These are phyloP conservation scores for Leccinum subtestaceum DNA, from an alignment of 768 basidiomycete species.

Conservation along the genomic window DNA sequence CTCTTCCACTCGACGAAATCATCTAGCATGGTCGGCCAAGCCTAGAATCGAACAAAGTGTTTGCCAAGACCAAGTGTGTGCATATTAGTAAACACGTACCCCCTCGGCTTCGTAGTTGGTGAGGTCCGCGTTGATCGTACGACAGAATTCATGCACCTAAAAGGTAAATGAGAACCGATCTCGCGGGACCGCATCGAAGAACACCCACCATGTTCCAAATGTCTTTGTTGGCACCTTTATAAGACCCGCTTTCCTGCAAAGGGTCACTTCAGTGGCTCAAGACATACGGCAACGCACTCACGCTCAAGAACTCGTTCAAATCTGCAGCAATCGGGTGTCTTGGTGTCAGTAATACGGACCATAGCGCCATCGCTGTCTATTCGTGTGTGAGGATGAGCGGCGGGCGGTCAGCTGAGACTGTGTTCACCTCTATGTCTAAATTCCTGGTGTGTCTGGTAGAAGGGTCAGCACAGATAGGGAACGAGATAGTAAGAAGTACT, in stretches of 20 bases:
- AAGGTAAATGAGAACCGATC: background rate
- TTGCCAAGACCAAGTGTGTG: constrained; percentile 1
- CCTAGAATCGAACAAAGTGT: constrained; percentile 37
- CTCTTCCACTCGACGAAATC: constrained; percentile 73
- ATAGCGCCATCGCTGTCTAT: constrained; percentile 69
- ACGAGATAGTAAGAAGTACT: constrained; percentile 28
- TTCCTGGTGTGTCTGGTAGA: constrained; percentile 60
- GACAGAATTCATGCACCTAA: constrained; percentile 77
- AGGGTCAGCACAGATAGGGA: constrained; percentile 5
- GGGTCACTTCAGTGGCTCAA: background rate
- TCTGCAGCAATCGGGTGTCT: constrained; percentile 66
- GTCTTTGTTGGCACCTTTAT: constrained; percentile 82
- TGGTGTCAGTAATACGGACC: constrained; percentile 71
- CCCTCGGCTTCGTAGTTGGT: constrained; percentile 74
- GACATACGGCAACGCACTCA: constrained; percentile 30
- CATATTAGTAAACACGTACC: constrained; percentile 40
- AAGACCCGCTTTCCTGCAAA: constrained; percentile 46
- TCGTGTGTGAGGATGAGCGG: background rate
- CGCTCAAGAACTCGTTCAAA: constrained; percentile 63
- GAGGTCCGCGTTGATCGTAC: constrained; percentile 55
- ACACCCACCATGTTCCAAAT: constrained; percentile 76
- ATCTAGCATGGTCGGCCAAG: constrained; percentile 82
- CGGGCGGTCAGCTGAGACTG: background rate
- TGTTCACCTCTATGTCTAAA: constrained; percentile 74
- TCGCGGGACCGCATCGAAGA: background rate